phyloP scores from a whole-genome alignment of 2,329 filamentous ascomycete species.

The Colletotrichum musae region DNA sequence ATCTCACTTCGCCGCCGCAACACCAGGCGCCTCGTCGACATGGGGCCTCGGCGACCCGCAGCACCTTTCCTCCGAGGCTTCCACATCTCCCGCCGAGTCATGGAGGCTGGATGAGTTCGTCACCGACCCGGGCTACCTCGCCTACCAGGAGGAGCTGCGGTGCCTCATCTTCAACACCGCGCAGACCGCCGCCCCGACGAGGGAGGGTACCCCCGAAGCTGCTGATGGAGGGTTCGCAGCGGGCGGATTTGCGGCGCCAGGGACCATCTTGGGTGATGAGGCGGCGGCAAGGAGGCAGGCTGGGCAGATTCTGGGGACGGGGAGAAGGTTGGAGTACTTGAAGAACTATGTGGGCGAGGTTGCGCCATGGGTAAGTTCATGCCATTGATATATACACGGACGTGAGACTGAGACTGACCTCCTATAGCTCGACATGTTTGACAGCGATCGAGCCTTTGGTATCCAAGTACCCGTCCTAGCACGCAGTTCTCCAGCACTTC shows the following conservation, averaged over 20 bases:
- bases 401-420: constrained; percentile 1
- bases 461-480: constrained; percentile 66
- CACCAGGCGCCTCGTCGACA: constrained; percentile 15
- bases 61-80: constrained; percentile 38
- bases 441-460: constrained; percentile 66
- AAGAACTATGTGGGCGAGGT: constrained; percentile 68
- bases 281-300: constrained; percentile 24
- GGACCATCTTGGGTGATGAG: constrained; percentile 21
- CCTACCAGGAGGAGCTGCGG: constrained; percentile 62
- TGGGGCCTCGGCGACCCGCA: constrained; percentile 34
- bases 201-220: constrained; percentile 53
- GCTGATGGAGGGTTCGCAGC: constrained; percentile 36
- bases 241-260: constrained; percentile 36
- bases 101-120: constrained; percentile 54
- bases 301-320: constrained; percentile 47
- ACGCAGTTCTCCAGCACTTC: constrained; percentile 59
- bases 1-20: constrained; percentile 22
- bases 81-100: constrained; percentile 47
- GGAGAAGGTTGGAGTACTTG: constrained; percentile 55
- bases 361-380: constrained; percentile 61
- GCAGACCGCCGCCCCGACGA: constrained; percentile 58
- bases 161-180: constrained; percentile 62
- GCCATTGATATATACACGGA: background rate
- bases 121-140: constrained; percentile 58
- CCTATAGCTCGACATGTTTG: constrained; percentile 70